phyloP scores from a whole-genome alignment of 2,329 filamentous ascomycete species.

The Paracoccidioides lutzii region DNA sequence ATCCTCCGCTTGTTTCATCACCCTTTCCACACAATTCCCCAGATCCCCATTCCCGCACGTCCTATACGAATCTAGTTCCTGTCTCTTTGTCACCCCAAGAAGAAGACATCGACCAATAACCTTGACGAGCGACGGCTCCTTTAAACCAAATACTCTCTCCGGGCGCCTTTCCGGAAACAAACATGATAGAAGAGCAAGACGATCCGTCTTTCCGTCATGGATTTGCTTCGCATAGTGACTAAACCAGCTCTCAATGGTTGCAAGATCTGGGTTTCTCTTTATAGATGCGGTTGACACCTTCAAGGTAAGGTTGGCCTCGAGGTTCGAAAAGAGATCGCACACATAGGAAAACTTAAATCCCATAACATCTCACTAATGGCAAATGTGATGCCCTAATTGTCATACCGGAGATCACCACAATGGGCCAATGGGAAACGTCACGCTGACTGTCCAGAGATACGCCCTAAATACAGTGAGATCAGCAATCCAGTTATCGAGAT shows the following conservation, averaged over 20 bases:
- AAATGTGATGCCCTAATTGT: not conserved
- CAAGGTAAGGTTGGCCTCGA: slow-evolving; percentile 40
- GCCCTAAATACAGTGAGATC: not conserved
- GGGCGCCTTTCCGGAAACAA: slow-evolving; percentile 63
- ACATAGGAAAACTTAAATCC: slow-evolving; percentile 50
- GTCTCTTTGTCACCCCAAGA: slow-evolving; percentile 48
- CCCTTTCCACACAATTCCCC: slow-evolving; percentile 54
- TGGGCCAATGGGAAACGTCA: not conserved
- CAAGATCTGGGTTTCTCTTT: slow-evolving; percentile 25
- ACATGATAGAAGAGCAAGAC: slow-evolving; percentile 57
- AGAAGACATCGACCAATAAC: slow-evolving; percentile 56
- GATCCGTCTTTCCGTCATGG: slow-evolving; percentile 43
- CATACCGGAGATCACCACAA: not conserved
- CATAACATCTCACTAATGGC: slow-evolving; percentile 19
- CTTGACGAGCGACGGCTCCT: slow-evolving; percentile 47
- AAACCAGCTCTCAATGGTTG: slow-evolving; percentile 57
- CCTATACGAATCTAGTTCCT: slow-evolving; percentile 51
- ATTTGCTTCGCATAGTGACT: slow-evolving; percentile 46
- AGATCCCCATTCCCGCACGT: slow-evolving; percentile 52
- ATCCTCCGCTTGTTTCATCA: slow-evolving; percentile 48
- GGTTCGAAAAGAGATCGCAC: slow-evolving; percentile 58
- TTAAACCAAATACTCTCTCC: slow-evolving; percentile 65
- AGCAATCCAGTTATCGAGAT: not conserved
- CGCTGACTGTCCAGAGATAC: not conserved
- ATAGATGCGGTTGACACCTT: slow-evolving; percentile 22